Base-by-base conservation (phyloP, 2,329 filamentous ascomycete genomes). In the Fusarium denticulatum region DNA sequence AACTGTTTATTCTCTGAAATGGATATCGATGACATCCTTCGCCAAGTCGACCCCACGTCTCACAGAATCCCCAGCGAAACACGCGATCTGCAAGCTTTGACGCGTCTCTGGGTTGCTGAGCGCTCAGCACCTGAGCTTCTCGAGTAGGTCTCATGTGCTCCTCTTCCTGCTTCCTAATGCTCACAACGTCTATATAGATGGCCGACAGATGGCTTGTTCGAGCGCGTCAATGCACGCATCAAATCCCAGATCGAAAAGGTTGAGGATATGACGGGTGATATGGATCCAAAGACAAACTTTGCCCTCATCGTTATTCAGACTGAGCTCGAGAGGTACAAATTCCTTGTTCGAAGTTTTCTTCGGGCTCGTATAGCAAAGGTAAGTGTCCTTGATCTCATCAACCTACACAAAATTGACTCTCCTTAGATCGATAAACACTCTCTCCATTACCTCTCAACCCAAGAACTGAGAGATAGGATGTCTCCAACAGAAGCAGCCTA, bases 231-330 rank as follows among this genome's bases (percentile, higher is more conserved):
- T 83, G 89, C 90, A 68, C 88, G 91, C 67, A 90, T 94, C 72
- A 90, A 91, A 76, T 83, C 84, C 52, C 92, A 94, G 85, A 93
- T 93, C 78, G 88, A 91, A 81, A 88, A 87, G 75, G 90, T 94
- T 72, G 92, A 94, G 83, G 89, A 92, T 67, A 89, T 95, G 87
- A 96, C 93, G 18, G 93, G 93, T 71, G 91, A 93, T 79, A 93
- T 95, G 90, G 95, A 97, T 79, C 93, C 95, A 52, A 95, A 93
- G 82, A 92, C 94, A 73, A 98, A 97, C 81, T 97, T 99, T 81
- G 91, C 91, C 69, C 91, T 98, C 79, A 97, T 98, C 55, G 93
- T 99, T 71, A 91, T 98, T 61, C 96, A 99, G 85, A 98, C 97
- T 12, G 96, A 99, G 84, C 89, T 99, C 61, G 95, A 98, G 81